These are phyloP conservation scores for Neurospora sublineolata DNA, from an alignment of 495 filamentous ascomycete species.

Conservation along the genomic window DNA sequence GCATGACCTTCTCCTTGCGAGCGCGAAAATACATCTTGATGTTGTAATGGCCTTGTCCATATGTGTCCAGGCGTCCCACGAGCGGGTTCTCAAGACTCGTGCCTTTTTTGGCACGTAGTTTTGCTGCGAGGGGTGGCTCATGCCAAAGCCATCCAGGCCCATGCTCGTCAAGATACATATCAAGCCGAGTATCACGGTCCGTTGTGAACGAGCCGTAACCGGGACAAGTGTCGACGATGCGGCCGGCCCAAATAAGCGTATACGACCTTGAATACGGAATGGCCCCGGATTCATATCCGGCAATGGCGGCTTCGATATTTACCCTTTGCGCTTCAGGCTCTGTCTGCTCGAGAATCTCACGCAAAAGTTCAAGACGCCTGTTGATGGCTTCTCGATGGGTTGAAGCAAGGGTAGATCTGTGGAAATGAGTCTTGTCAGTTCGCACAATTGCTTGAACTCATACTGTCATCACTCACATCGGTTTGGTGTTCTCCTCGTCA, in stretches of 20 bases:
- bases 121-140: slow-evolving; percentile 30
- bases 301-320: slow-evolving; percentile 34
- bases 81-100: slow-evolving; percentile 15
- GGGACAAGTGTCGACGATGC: slow-evolving; percentile 30
- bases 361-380: slow-evolving; percentile 21
- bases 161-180: slow-evolving; percentile 24
- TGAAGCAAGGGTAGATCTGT: slow-evolving; percentile 12
- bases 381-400: slow-evolving; percentile 16
- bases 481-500: slow-evolving; percentile 27
- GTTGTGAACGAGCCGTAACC: slow-evolving; percentile 25
- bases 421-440: not conserved
- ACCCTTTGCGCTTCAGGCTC: slow-evolving; percentile 27
- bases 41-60: slow-evolving; percentile 17
- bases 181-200: slow-evolving; percentile 30
- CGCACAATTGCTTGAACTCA: not conserved
- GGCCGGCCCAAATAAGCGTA: slow-evolving; percentile 36
- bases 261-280: slow-evolving; percentile 29
- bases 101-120: slow-evolving; percentile 19
- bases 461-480: slow-evolving; percentile 15
- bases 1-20: slow-evolving; percentile 6
- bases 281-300: slow-evolving; percentile 29
- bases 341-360: slow-evolving; percentile 13
- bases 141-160: slow-evolving; percentile 41
- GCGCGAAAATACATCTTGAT: slow-evolving; percentile 18
- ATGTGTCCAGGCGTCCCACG: slow-evolving; percentile 3